Evolutionary conservation across 495 filamentous ascomycete genomes (phyloP).

Genomic region (Penicillium dipodomyicola): DNA sequence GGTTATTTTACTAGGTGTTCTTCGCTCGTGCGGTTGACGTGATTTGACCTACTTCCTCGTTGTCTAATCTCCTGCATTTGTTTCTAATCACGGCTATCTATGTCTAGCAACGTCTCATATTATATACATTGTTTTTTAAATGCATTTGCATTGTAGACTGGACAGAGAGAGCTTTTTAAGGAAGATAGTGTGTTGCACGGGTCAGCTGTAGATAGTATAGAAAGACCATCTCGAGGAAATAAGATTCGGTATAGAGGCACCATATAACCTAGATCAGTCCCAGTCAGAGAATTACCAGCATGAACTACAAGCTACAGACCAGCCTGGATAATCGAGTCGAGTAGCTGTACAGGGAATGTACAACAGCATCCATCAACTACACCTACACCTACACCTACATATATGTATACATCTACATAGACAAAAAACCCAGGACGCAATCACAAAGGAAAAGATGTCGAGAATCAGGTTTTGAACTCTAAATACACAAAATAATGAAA

Average conservation of each 20-base stretch:
- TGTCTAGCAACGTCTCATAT: neutral
- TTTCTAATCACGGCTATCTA: neutral
- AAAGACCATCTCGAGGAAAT: neutral
- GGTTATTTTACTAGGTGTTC: neutral
- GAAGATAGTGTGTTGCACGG: neutral
- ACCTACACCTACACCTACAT: neutral
- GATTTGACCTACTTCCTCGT: neutral
- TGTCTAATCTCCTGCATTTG: neutral
- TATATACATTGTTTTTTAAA: neutral
- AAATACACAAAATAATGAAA: conserved; percentile 53
- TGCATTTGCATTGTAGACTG: neutral
- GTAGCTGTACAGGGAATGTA: neutral
- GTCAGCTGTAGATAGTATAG: neutral
- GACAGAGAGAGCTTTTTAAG: neutral
- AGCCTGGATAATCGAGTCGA: neutral
- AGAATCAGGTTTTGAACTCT: conserved; percentile 40
- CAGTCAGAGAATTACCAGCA: neutral
- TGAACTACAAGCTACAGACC: neutral
- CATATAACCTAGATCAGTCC: neutral
- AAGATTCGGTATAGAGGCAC: neutral
- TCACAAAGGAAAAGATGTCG: conserved; percentile 18
- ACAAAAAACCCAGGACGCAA: conserved; percentile 11
- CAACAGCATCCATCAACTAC: neutral
- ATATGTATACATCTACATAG: neutral
- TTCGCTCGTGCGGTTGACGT: neutral